A percentile compares a stretch with the other conserved stretches of the same genome.
Conservation (phyloP, 345 rosid species). For the Populus nigra region DNA sequence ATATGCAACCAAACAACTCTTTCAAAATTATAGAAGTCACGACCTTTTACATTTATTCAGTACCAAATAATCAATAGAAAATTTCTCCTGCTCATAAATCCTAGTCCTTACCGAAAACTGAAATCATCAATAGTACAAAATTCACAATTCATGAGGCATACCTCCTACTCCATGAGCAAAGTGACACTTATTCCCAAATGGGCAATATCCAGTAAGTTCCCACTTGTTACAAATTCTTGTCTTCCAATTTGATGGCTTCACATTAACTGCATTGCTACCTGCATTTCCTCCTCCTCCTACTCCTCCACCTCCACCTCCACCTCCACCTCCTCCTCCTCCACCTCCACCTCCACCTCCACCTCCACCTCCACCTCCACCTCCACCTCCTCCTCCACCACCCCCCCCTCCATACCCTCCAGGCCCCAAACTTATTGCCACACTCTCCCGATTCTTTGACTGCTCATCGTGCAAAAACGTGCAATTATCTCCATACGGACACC, state of each 20-base stretch:
- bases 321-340: slow-evolving; percentile 30
- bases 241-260: slow-evolving; percentile 97
- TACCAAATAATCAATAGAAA: background rate
- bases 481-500: slow-evolving; percentile 91
- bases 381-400: slow-evolving; percentile 21
- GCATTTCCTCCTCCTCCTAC: slow-evolving; percentile 31
- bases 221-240: slow-evolving; percentile 95
- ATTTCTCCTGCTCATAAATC: background rate
- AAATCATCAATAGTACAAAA: background rate
- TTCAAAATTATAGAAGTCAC: background rate
- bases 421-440: slow-evolving; percentile 91
- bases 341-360: background rate
- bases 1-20: background rate
- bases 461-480: slow-evolving; percentile 92
- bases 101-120: background rate
- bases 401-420: slow-evolving; percentile 81
- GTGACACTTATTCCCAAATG: slow-evolving; percentile 93
- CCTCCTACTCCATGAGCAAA: slow-evolving; percentile 94
- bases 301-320: slow-evolving; percentile 19
- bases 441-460: slow-evolving; percentile 88
- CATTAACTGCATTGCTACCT: slow-evolving; percentile 31
- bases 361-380: background rate
- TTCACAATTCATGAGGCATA: slow-evolving; percentile 21
- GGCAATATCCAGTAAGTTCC: slow-evolving; percentile 96
- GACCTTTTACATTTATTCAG: slow-evolving; percentile 2